Base-by-base conservation (phyloP, 805 yeast genomes). In the Wickerhamomyces chaumierensis region DNA sequence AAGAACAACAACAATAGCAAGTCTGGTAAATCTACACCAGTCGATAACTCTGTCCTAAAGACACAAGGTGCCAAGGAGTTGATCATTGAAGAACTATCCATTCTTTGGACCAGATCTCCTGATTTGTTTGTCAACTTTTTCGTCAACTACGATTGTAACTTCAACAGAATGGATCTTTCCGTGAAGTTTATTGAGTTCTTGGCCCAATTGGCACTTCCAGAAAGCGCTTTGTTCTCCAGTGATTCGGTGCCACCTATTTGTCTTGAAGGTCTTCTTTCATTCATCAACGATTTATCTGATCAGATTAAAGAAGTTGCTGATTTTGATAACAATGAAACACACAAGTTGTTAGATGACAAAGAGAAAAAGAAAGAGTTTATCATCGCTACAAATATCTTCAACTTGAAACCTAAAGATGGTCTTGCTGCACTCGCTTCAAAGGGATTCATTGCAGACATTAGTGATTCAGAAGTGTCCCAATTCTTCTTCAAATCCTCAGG, bases 201-300 rank as follows among this genome's bases (percentile, higher is more conserved):
- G 39, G 77, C 94, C 39, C 73, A 81, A 37, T 63, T 87, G 25
- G 79, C 96, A 0, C 70, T 85, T 34, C 94, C 97, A 0, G 95
- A 87, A 52, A 73, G 90, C 11, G 94, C 96, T 0, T 49, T 69
- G 9, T 65, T 71, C 48, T 79, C 94, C 0, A 83, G 95, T 0
- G 84, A 82, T 31, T 80, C 74, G 50, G 94, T 90, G 2, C 97
- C 98, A 1, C 96, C 97, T 0, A 71, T 87, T 7, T 90, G 97
- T 51, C 64, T 92, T 37, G 97, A 92, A 50, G 95, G 96, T 2
- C 57, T 92, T 3, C 63, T 90, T 18, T 70, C 83, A 2, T 76
- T 81, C 40, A 65, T 88, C 33, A 72, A 75, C 41, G 78, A 79
- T 14, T 64, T 84, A 35, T 69, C 72, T 46, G 74, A 52, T 53